Evolutionary conservation across 2,329 filamentous ascomycete species (phyloP).

Genomic region (Pestalotiopsis sp.): DNA sequence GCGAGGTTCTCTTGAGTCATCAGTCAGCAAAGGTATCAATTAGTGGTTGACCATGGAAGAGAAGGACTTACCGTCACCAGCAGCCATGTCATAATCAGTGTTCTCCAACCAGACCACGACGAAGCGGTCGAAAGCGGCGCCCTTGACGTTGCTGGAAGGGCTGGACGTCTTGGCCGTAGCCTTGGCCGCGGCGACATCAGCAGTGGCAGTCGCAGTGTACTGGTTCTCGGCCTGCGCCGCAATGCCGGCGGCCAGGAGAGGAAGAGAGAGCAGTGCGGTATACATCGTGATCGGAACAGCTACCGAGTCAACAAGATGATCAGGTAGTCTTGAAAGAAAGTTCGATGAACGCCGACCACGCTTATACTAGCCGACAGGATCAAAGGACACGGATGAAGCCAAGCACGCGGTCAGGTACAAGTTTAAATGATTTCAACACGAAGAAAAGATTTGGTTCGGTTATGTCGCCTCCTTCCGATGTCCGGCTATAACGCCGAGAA

Average conservation of each 20-base stretch:
- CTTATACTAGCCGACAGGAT: background rate
- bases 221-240: constrained; percentile 25
- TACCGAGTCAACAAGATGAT: no score
- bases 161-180: constrained; percentile 64
- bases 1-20: constrained; percentile 48
- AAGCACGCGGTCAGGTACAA: background rate
- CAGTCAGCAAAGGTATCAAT: constrained; percentile 6
- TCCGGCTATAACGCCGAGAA: background rate
- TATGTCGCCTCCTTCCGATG: background rate
- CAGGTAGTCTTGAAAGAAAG: background rate
- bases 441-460: background rate
- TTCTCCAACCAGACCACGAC: constrained; percentile 80
- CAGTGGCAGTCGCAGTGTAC: constrained; percentile 55
- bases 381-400: background rate
- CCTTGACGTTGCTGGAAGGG: constrained; percentile 66
- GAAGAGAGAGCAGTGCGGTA: constrained; percentile 22
- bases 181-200: constrained; percentile 55
- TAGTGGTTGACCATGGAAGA: constrained; percentile 20
- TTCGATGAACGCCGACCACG: constrained; percentile 2
- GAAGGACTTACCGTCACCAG: constrained; percentile 57
- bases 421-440: background rate
- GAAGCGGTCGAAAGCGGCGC: constrained; percentile 73
- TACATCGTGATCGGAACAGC: constrained; percentile 23
- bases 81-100: constrained; percentile 67
- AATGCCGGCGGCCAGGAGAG: constrained; percentile 22